Evolutionary conservation across 495 filamentous ascomycete species (phyloP), one percentile per base, ranked within the genome.

Genomic region (Penicillium simplicissimum): DNA sequence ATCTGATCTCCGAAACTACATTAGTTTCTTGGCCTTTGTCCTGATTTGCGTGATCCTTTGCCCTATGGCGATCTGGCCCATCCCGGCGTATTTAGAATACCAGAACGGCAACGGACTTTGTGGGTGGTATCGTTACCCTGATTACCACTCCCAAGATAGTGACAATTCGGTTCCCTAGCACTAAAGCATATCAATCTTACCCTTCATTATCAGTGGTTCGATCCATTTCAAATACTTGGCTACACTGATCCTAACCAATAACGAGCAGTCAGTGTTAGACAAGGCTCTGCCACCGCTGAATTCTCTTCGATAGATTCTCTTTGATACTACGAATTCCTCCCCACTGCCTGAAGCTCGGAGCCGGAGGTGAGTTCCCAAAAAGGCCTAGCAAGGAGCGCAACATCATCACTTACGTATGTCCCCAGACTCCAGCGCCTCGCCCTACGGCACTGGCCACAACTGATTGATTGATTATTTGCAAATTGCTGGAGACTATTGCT

Each of bases 381-480:
- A 47, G 60, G 67, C 35, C 25, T 53, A 64, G 67, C 52, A 33
- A 55, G 25, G 15, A 58, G 55, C 59, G 55, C 58, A 68, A 66
- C 67, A 72, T 70, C 68, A 71, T 67, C 66, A 67, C 62, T 72
- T 70, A 70, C 69, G 69, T 72, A 68, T 62, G 68, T 64, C 54
- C 62, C 60, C 60, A 21, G 60, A 63, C 57, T 59, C 47, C 55
- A 54, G 63, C 49, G 59, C 40, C 55, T 65, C 43, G 51, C 63
- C 53, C 38, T 35, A 45, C 47, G 28, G 42, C 42, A 28, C 45
- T n/a, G 21, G 25, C 21, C 21, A 15, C 23, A 3, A 49, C 8
- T 31, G 21, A 31, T 49, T 49, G 17, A 49, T 19, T 25, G 45
- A 28, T 48, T 48, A n/a, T n/a, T n/a, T n/a, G n/a, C n/a, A n/a